phyloP scores from a whole-genome alignment of 176 grass and related monocot species.

The Oryza officinalis region DNA sequence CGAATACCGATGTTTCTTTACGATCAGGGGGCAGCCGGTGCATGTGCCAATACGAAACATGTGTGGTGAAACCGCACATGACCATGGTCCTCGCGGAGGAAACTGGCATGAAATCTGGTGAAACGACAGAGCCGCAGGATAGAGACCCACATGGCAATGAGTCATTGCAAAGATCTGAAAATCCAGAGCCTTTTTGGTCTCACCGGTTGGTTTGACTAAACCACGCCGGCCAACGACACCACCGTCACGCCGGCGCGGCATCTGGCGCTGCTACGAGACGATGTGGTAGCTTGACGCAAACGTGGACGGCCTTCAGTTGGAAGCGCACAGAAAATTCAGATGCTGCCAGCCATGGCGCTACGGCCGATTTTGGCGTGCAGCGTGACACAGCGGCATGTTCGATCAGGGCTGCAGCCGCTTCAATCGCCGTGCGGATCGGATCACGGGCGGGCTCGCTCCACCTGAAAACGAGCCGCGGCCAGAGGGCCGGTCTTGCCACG shows the following conservation, averaged over 20 bases:
- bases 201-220: neutral
- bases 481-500: neutral
- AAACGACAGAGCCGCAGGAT: neutral
- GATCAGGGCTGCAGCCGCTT: neutral
- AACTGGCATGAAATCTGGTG: conserved; percentile 5
- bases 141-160: neutral
- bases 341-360: neutral
- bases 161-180: neutral
- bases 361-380: neutral
- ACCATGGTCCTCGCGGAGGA: neutral
- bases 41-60: neutral
- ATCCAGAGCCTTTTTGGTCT: too few species aligned
- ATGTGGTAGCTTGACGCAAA: neutral
- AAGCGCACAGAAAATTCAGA: neutral
- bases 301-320: neutral
- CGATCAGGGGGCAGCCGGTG: neutral
- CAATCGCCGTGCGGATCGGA: neutral
- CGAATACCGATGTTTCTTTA: too few species aligned
- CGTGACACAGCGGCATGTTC: neutral
- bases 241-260: neutral
- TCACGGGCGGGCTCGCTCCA: neutral
- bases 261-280: neutral
- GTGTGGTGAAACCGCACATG: neutral
- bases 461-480: neutral
- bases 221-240: neutral